A percentile compares a stretch with the other conserved stretches of the same genome.
phyloP scores from a whole-genome alignment of 345 rosid genomes.

The Syzygium aromaticum region DNA sequence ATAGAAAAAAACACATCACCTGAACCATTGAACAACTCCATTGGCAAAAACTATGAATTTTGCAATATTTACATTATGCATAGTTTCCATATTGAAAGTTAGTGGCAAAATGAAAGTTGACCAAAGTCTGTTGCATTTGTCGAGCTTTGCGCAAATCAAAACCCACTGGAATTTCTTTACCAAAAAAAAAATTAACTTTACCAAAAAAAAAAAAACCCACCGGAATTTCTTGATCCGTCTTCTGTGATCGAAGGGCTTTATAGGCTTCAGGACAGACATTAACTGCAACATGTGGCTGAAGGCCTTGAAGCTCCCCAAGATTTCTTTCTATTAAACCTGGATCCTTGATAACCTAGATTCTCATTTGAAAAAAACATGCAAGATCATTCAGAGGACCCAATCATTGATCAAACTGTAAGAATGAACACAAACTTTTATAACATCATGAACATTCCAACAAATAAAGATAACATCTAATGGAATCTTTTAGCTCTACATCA shows the following conservation, averaged over 20 bases:
- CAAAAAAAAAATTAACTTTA: no score
- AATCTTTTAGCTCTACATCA: not conserved
- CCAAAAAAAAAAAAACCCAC: no score
- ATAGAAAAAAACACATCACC: not conserved
- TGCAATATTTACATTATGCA: not conserved
- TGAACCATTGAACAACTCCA: not conserved
- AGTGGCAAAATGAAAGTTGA: not conserved
- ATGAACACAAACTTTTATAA: not conserved
- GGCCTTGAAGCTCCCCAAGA: constrained; percentile 76
- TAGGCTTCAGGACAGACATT: constrained; percentile 39
- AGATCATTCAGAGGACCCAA: not conserved
- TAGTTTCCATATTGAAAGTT: not conserved
- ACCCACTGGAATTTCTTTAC: no score
- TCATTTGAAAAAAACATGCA: not conserved
- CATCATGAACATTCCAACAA: not conserved
- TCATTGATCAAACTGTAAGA: not conserved
- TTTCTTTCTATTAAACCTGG: constrained; percentile 59
- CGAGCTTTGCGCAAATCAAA: not conserved
- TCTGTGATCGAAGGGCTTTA: constrained; percentile 44
- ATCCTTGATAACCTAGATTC: constrained; percentile 50
- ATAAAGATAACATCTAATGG: not conserved
- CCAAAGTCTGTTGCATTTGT: not conserved
- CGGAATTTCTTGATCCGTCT: constrained; percentile 52
- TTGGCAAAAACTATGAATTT: not conserved
- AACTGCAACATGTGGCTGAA: constrained; percentile 40